Percentiles rank a stretch among this genome's conserved stretches.
These are phyloP conservation scores for Talaromyces pinophilus DNA, from an alignment of 2,329 filamentous ascomycete genomes.

Conservation along the genomic window DNA sequence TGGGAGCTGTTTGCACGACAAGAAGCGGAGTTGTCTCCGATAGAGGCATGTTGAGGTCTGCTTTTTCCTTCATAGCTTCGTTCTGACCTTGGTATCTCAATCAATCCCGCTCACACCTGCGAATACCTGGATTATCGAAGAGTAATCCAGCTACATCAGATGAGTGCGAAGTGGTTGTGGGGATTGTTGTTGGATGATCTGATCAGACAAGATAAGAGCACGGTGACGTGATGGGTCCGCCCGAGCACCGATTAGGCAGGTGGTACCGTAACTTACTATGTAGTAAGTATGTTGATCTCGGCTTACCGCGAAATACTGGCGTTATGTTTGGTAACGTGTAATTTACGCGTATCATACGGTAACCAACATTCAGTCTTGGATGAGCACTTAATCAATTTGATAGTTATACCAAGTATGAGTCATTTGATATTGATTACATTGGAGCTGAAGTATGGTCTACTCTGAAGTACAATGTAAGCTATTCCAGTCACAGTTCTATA, in stretches of 20 bases:
- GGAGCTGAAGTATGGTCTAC: background rate
- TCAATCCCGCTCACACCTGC: background rate
- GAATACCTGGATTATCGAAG: background rate
- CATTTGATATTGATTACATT: background rate
- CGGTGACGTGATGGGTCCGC: conserved; percentile 17
- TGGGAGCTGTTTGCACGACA: conserved; percentile 42
- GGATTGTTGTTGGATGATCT: background rate
- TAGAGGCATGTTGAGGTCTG: conserved; percentile 33
- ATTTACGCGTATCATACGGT: background rate
- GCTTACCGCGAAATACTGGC: background rate
- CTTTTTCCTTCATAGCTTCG: conserved; percentile 38
- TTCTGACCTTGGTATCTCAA: background rate
- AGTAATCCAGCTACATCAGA: conserved; percentile 7
- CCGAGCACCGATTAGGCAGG: background rate
- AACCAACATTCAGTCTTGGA: background rate
- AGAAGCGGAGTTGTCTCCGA: conserved; percentile 48
- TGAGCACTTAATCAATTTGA: too few relatives aligned
- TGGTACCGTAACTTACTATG: background rate
- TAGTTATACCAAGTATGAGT: background rate
- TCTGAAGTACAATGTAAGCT: background rate
- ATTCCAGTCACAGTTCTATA: background rate
- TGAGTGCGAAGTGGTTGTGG: background rate
- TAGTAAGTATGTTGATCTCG: background rate
- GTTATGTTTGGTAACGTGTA: background rate
- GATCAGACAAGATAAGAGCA: conserved; percentile 19